Conservation (phyloP, 2,329 filamentous ascomycete genomes). For the Plenodomus tracheiphilus region DNA sequence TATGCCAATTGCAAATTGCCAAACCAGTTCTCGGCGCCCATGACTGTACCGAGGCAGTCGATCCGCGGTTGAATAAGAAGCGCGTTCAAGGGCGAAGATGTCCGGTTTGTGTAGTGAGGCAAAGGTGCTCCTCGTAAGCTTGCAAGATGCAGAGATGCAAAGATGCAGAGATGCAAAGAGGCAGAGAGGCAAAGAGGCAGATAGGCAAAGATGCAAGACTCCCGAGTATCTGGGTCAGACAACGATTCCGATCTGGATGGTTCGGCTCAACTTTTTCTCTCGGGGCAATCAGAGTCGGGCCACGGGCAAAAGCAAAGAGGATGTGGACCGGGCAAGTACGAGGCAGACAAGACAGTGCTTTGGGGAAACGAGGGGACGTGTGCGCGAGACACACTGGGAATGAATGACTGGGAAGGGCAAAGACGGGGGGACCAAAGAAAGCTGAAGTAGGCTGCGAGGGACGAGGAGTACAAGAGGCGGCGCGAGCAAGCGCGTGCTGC, state of each 20-base stretch:
- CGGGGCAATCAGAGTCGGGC: slow-evolving; percentile 10
- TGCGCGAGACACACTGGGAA: slow-evolving; percentile 36
- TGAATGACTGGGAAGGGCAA: slow-evolving; percentile 22
- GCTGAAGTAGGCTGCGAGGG: slow-evolving; percentile 18
- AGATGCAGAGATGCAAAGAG: too few relatives aligned
- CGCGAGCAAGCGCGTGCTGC: slow-evolving; percentile 19
- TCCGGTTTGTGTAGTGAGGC: too few relatives aligned
- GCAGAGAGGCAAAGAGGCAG: too few relatives aligned
- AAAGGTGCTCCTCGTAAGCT: not conserved
- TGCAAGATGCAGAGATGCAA: too few relatives aligned
- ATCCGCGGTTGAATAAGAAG: not conserved
- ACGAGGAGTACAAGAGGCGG: slow-evolving; percentile 30
- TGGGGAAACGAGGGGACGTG: slow-evolving; percentile 40
- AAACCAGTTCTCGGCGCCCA: slow-evolving; percentile 36
- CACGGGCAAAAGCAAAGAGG: slow-evolving; percentile 19
- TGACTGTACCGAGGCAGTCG: slow-evolving; percentile 10
- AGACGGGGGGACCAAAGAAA: slow-evolving; percentile 23
- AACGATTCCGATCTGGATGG: not conserved
- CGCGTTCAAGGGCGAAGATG: too few relatives aligned
- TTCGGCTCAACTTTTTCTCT: slow-evolving; percentile 8
- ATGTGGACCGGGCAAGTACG: slow-evolving; percentile 15
- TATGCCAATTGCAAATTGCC: slow-evolving; percentile 41
- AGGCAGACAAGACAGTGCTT: slow-evolving; percentile 6
- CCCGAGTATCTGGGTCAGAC: not conserved
- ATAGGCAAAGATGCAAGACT: too few relatives aligned